Conservation (phyloP, 805 yeast genomes). For the Kodamaea kakaduensis region DNA sequence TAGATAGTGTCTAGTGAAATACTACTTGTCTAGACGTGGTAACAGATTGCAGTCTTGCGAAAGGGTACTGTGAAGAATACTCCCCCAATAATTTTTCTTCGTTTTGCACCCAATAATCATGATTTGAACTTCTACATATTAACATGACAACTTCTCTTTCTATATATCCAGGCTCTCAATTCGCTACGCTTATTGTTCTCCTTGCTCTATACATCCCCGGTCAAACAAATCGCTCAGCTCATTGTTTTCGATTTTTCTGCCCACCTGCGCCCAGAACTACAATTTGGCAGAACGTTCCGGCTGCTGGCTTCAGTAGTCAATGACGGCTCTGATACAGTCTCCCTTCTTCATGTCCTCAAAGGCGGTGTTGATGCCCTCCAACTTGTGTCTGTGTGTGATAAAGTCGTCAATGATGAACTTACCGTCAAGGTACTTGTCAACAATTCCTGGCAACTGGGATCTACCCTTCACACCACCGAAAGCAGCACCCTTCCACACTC, state of each 20-base stretch:
- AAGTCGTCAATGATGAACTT: constrained; percentile 88
- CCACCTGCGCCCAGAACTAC: constrained; percentile 1
- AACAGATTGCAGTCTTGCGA: no score
- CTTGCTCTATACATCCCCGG: no score
- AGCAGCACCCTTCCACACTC: constrained; percentile 99
- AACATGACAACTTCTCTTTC: not conserved
- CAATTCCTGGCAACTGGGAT: constrained; percentile 87
- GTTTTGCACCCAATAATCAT: no score
- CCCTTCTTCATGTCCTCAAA: constrained; percentile 95
- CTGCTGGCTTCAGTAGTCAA: constrained; percentile 37
- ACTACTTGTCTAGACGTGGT: no score
- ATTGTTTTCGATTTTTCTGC: no score
- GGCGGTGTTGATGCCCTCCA: constrained; percentile 78
- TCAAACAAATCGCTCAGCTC: no score
- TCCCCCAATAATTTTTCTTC: no score
- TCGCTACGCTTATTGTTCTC: not conserved
- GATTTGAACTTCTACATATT: no score
- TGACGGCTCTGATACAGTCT: constrained; percentile 89
- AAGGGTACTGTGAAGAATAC: no score
- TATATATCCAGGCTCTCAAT: not conserved
- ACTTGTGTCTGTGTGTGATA: constrained; percentile 82
- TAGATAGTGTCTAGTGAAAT: no score
- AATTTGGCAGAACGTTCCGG: constrained; percentile 1
- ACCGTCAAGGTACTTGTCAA: constrained; percentile 79
- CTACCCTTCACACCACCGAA: constrained; percentile 99